Evolutionary conservation across 306 rosid species (phyloP), one percentile per base, ranked within the genome.

Genomic region (Abrus pulchellus): DNA sequence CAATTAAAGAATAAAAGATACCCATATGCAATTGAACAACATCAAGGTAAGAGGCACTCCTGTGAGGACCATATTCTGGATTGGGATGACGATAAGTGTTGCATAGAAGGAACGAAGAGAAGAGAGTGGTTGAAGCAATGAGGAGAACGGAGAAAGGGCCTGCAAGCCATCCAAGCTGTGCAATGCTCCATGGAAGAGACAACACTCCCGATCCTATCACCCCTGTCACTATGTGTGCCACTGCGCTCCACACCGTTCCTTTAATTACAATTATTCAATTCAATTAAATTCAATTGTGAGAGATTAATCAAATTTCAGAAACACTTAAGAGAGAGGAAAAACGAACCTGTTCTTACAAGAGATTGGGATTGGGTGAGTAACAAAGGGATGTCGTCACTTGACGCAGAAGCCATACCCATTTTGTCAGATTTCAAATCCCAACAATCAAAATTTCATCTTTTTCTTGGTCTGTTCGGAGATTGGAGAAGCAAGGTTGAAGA

Each of bases 181-280:
- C 88, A 34, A 76, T 79, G 67, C 88, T 84, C 90, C 93, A 89
- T 30, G 93, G 87, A 20, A 89, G 52, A 10, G 90, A 85, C 1
- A 83, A 33, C 60, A 85, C 89, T 55, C 90, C 93, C 0, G 93
- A 89, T 2, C 93, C 93, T 67, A 89, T 87, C 83, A 89, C 90
- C 44, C 90, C 93, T 9, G 90, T 87, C 48, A 89, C 81, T 47
- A 87, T 56, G 61, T 87, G 93, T 9, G 89, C 93, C 53, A 84
- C 83, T 41, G 90, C 93, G 1, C 88, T 87, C 93, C 90, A 89
- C 32, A 81, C 50, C 14, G 82, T 89, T 63, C 93, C 93, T 68
- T 40, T 65, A 1, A 20, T 20, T 20, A 20, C 20, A 20, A 20
- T 20, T 20, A 20, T 20, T 20, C 20, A 44, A 4, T 36, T 43